phyloP scores from a whole-genome alignment of 2,329 filamentous ascomycete genomes.

The Paraphaeosphaeria minitans region DNA sequence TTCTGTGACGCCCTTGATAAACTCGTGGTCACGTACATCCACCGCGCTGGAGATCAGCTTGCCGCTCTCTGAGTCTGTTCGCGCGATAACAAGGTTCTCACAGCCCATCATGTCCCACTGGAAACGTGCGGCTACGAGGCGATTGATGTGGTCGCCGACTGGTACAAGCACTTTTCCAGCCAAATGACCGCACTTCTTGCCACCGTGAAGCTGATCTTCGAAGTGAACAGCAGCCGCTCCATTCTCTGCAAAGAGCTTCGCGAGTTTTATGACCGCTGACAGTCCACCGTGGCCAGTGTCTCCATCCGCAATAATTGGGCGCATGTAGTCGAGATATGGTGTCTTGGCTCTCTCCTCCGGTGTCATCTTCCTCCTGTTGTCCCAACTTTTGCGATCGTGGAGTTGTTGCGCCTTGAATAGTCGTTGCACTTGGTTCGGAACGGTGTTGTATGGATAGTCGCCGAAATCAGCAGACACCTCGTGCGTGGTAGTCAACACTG shows the following conservation, averaged over 20 bases:
- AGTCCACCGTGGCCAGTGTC: conserved; percentile 94
- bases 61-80: conserved; percentile 94
- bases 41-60: conserved; percentile 88
- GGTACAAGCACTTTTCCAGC: conserved; percentile 96
- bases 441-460: conserved; percentile 98
- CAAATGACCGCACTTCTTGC: conserved; percentile 97
- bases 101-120: conserved; percentile 98
- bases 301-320: conserved; percentile 94
- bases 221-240: conserved; percentile 96
- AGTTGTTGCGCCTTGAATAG: conserved; percentile 95
- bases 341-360: conserved; percentile 73
- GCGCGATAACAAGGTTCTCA: conserved; percentile 92
- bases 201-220: conserved; percentile 95
- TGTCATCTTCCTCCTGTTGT: conserved; percentile 77
- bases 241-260: conserved; percentile 96
- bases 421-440: conserved; percentile 96
- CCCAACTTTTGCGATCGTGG: conserved; percentile 96
- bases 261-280: conserved; percentile 90
- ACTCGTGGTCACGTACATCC: conserved; percentile 94
- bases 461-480: conserved; percentile 98
- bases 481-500: conserved; percentile 89
- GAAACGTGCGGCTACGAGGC: conserved; percentile 87
- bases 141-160: conserved; percentile 93
- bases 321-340: conserved; percentile 88
- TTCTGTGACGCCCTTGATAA: conserved; percentile 86